Evolutionary conservation across 176 grass and related monocot genomes (phyloP).

Genomic region (Oryza brachyantha): DNA sequence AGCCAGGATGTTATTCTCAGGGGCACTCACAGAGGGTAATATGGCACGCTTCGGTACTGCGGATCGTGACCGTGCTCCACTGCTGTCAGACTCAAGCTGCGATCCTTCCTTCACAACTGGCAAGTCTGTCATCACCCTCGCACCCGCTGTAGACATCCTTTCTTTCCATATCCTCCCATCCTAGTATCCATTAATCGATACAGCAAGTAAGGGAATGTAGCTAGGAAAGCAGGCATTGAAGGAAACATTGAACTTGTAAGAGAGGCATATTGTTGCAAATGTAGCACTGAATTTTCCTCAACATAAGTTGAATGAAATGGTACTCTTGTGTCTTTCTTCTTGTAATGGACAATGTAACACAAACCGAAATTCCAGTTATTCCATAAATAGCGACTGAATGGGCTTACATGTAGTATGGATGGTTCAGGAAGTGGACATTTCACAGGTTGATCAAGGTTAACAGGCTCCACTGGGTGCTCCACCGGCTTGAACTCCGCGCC

Average conservation of each 20-base stretch:
- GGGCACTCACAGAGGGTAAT: slow-evolving; percentile 63
- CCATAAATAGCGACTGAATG: background rate
- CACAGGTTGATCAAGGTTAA: slow-evolving; percentile 79
- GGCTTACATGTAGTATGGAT: slow-evolving; percentile 90
- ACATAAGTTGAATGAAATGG: background rate
- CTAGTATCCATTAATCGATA: slow-evolving; percentile 40
- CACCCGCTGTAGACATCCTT: slow-evolving; percentile 58
- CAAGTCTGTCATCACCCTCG: slow-evolving; percentile 56
- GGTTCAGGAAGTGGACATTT: slow-evolving; percentile 90
- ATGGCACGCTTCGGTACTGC: slow-evolving; percentile 49
- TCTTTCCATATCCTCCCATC: slow-evolving; percentile 93
- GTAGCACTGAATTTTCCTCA: background rate
- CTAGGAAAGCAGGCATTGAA: background rate
- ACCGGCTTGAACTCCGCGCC: slow-evolving; percentile 78
- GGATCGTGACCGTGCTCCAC: slow-evolving; percentile 40
- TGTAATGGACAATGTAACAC: background rate
- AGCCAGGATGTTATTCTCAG: slow-evolving; percentile 53
- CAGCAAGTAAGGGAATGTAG: background rate
- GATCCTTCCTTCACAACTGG: slow-evolving; percentile 76
- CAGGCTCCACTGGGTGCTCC: slow-evolving; percentile 81
- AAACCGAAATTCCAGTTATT: background rate
- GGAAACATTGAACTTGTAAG: slow-evolving; percentile 1
- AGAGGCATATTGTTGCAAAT: background rate
- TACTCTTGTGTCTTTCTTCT: background rate
- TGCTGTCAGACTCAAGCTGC: slow-evolving; percentile 56